Evolutionary conservation across 2,329 filamentous ascomycete species (phyloP).

Genomic region (Botryotinia globosa): DNA sequence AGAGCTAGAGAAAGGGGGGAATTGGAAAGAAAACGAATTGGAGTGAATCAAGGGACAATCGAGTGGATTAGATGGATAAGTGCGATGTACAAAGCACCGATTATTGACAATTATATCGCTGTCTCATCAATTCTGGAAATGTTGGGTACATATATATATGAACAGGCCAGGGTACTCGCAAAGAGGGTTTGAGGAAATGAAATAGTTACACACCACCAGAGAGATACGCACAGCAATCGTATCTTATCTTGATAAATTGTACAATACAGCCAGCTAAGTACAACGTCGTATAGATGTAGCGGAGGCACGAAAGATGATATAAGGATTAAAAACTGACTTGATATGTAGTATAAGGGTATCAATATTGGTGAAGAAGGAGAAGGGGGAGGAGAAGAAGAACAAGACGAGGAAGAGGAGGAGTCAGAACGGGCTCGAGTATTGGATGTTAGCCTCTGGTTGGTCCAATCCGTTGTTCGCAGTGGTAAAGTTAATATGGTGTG

Average conservation of each 20-base stretch:
- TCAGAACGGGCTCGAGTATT: not conserved
- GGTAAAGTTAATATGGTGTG: not conserved
- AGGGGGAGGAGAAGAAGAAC: not conserved
- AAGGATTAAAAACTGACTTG: no score
- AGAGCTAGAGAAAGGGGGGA: not conserved
- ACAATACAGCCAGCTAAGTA: not conserved
- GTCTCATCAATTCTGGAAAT: slow-evolving; percentile 4
- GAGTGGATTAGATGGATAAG: not conserved
- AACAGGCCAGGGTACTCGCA: not conserved
- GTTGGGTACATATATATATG: not conserved
- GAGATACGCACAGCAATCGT: not conserved
- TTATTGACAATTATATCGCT: not conserved
- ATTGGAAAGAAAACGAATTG: not conserved
- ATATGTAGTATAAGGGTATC: not conserved
- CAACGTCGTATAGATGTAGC: not conserved
- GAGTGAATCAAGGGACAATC: not conserved
- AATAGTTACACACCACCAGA: slow-evolving; percentile 2
- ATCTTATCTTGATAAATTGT: not conserved
- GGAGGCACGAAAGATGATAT: not conserved
- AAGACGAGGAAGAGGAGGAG: not conserved
- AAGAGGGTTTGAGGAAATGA: not conserved
- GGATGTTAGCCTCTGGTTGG: not conserved
- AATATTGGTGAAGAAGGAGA: not conserved
- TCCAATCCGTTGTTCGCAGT: not conserved
- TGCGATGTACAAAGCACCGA: not conserved